Evolutionary conservation across 225 moss, liverwort and hornwort genomes (phyloP), one percentile per base, ranked within the genome.

Genomic region (Sphagnum tenellum): DNA sequence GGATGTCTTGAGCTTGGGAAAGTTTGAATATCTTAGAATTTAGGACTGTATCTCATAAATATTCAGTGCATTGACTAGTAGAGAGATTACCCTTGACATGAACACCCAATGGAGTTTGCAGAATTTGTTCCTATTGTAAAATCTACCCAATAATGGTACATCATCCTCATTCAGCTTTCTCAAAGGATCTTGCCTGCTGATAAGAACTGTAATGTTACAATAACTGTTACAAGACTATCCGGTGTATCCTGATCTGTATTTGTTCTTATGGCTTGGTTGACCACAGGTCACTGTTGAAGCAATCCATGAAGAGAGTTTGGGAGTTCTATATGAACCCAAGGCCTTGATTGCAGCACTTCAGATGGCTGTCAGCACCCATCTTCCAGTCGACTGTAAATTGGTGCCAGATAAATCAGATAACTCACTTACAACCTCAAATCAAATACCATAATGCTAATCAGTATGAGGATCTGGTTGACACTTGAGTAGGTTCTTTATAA

Each of bases 241-340:
- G 49, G 12, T 46, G 12, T 8, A 3, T 13, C 12, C 12, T 9
- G 44, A 46, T 11, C 59, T 46, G 29, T 4, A 46, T 6, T 14
- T 59, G 55, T 12, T 50, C 44, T 49, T 5, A 50, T 54, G 45
- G 3, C 46, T 55, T 52, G 63, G 9, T 5, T 70, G 49, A 59
- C 61, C 76, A 83, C 89, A 98, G 93, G 81, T 90, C 62, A 74
- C 74, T 44, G 89, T 98, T 50, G 80, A 87, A 56, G 80, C 93
- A 57, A 60, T 78, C 12, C 45, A 64, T 48, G 98, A 98, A 10
- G 86, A 76, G 47, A 77, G 75, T 64, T 56, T 81, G 72, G 89
- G 93, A 66, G 74, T 63, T 57, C 85, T 93, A 68, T 98, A 74
- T 61, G 76, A 98, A 68, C 90, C 98, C 11, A 86, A 73, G 59